Conservation (phyloP, 345 rosid species). For the Anastatica hierochuntica region DNA sequence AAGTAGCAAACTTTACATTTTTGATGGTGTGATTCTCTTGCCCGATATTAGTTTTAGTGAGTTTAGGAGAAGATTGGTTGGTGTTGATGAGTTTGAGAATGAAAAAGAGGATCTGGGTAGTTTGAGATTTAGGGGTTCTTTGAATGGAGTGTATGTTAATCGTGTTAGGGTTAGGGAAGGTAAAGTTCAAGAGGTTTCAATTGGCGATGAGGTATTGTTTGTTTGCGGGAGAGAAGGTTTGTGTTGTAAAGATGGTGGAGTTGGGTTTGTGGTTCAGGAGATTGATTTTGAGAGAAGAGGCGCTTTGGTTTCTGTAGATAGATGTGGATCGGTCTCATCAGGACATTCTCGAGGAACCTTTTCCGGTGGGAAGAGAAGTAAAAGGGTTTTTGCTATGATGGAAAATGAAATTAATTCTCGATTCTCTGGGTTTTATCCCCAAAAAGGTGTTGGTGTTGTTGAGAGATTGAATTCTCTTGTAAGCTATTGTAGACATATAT, state of each 20-base stretch:
- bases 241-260: constrained; percentile 31
- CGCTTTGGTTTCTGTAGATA: not conserved
- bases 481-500: constrained; percentile 45
- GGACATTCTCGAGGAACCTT: constrained; percentile 42
- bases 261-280: constrained; percentile 61
- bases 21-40: constrained; percentile 38
- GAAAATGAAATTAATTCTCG: constrained; percentile 23
- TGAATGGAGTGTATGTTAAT: constrained; percentile 65
- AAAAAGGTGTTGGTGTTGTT: constrained; percentile 22
- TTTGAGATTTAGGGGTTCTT: constrained; percentile 29
- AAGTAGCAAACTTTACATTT: constrained; percentile 40
- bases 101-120: constrained; percentile 9
- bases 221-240: constrained; percentile 40
- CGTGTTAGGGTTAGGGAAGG: constrained; percentile 38
- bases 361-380: constrained; percentile 52
- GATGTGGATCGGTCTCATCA: constrained; percentile 18
- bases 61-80: constrained; percentile 33
- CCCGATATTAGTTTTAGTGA: constrained; percentile 19
- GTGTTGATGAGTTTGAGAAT: constrained; percentile 27
- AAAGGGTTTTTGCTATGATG: constrained; percentile 60
- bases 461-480: constrained; percentile 35
- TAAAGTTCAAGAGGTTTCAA: constrained; percentile 32
- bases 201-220: constrained; percentile 70
- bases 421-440: constrained; percentile 7
- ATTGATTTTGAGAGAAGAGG: constrained; percentile 41